Evolutionary conservation across 75 land plant species (phyloP).

Genomic region (Ceratopteris richardii): DNA sequence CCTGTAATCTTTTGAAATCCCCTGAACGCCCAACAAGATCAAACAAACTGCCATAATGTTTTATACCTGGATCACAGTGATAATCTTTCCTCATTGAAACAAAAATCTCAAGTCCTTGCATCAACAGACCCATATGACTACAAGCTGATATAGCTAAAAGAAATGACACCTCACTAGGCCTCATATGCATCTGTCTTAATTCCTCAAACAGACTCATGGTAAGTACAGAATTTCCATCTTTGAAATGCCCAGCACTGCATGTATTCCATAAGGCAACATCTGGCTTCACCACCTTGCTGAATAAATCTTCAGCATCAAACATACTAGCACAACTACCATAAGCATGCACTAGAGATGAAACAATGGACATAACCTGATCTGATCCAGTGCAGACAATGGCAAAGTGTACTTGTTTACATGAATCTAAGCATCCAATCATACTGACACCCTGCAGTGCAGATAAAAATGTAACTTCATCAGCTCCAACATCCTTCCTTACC

Average conservation of each 20-base stretch:
- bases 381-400: background rate
- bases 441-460: background rate
- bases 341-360: background rate
- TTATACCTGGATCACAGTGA: background rate
- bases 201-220: slow-evolving; percentile 5
- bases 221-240: background rate
- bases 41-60: slow-evolving; percentile 17
- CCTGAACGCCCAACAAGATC: slow-evolving; percentile 26
- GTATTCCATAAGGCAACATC: slow-evolving; percentile 25
- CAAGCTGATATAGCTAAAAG: slow-evolving; percentile 11
- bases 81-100: slow-evolving; percentile 8
- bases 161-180: slow-evolving; percentile 13
- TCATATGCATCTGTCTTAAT: slow-evolving; percentile 2
- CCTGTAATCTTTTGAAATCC: slow-evolving; percentile 8
- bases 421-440: background rate
- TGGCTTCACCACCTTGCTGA: background rate
- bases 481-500: background rate
- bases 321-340: slow-evolving; percentile 3
- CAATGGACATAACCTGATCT: background rate
- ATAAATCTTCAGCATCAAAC: background rate
- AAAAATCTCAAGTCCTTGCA: slow-evolving; percentile 8
- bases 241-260: slow-evolving; percentile 7
- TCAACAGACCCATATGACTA: slow-evolving; percentile 7
- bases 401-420: background rate
- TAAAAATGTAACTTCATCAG: slow-evolving; percentile 9